These are phyloP conservation scores for Macrolepiota dolichaula DNA, from an alignment of 768 basidiomycete genomes.

Conservation along the genomic window DNA sequence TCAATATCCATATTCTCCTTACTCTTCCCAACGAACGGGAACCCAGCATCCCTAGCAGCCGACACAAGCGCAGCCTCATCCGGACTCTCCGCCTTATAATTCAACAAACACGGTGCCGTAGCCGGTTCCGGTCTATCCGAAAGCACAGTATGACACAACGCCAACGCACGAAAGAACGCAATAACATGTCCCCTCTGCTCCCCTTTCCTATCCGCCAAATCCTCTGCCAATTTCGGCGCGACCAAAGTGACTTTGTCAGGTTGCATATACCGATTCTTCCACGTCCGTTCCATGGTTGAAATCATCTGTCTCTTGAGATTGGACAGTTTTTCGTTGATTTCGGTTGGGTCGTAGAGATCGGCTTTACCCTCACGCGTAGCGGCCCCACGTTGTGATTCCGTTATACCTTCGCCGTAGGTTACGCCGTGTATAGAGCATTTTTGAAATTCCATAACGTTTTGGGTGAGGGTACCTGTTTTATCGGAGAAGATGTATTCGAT, in stretches of 20 bases:
- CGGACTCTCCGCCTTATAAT: constrained; percentile 96
- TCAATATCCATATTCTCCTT: constrained; percentile 83
- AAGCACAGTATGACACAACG: constrained; percentile 89
- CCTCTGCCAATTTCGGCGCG: constrained; percentile 79
- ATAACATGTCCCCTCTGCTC: constrained; percentile 66
- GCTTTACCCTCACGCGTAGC: constrained; percentile 77
- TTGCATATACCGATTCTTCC: constrained; percentile 87
- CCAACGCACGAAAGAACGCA: constrained; percentile 93
- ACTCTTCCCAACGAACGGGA: constrained; percentile 78
- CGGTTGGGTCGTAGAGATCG: constrained; percentile 63
- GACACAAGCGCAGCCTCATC: constrained; percentile 94
- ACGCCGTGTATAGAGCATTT: constrained; percentile 87
- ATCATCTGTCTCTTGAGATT: constrained; percentile 77
- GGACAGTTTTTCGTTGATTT: constrained; percentile 64
- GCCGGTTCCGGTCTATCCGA: constrained; percentile 69
- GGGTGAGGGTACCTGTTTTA: constrained; percentile 96
- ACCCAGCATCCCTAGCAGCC: constrained; percentile 90
- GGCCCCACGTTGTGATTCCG: constrained; percentile 92
- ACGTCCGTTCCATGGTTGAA: constrained; percentile 63
- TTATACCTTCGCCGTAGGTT: constrained; percentile 89
- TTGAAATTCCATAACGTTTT: constrained; percentile 99
- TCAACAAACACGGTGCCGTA: constrained; percentile 56
- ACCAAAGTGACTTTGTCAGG: constrained; percentile 82
- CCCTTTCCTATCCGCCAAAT: constrained; percentile 59
- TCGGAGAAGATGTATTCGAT: constrained; percentile 91